These are phyloP conservation scores for Cinchona pubescens DNA, from an alignment of 257 asterid species.

Conservation along the genomic window DNA sequence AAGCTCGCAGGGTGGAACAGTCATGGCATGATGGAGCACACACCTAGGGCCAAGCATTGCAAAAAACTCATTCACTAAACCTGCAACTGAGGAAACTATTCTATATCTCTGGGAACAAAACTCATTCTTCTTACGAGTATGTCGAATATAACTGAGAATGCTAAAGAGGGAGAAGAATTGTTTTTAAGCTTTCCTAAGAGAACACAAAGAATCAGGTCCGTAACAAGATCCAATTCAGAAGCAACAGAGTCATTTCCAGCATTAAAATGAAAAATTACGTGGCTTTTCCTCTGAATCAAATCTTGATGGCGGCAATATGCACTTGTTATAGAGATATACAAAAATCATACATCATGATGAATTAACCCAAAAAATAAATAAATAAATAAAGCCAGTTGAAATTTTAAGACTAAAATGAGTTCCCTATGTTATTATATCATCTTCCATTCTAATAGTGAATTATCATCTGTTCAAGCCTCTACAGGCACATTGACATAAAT, in stretches of 20 bases:
- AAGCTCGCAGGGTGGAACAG: constrained; percentile 92
- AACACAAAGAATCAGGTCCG: neutral
- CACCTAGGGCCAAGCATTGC: constrained; percentile 43
- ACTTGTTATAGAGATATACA: neutral
- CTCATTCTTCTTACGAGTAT: neutral
- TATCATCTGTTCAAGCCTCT: neutral
- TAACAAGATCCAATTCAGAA: neutral
- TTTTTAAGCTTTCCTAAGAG: neutral
- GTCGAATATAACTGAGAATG: neutral
- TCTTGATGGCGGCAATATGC: neutral
- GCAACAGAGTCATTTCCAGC: neutral
- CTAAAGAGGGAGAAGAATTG: neutral
- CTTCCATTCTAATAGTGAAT: neutral
- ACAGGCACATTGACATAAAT: neutral
- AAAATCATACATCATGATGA: neutral
- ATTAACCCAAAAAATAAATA: no score
- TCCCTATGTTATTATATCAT: neutral
- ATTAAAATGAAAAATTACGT: neutral
- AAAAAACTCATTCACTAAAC: neutral
- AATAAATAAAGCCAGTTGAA: neutral
- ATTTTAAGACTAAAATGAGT: neutral
- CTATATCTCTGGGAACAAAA: neutral
- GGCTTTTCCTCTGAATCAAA: neutral
- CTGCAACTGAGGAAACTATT: neutral
- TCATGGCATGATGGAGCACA: constrained; percentile 98